These are phyloP conservation scores for Pseudonectria foliicola DNA, from an alignment of 2,329 filamentous ascomycete species.

Conservation along the genomic window DNA sequence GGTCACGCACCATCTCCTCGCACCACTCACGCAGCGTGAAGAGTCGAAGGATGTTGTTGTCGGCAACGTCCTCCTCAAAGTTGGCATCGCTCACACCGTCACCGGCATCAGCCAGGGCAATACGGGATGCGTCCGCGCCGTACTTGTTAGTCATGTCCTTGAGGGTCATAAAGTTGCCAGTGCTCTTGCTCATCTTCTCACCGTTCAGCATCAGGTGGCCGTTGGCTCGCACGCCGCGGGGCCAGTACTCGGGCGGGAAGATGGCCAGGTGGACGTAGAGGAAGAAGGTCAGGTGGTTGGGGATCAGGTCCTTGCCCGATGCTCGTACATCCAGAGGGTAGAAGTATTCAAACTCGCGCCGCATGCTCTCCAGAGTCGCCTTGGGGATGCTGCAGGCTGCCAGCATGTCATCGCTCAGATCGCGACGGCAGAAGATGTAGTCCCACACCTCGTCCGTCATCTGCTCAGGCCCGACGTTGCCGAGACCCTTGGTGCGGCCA, in stretches of 20 bases:
- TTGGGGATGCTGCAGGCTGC: conserved; percentile 63
- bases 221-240: conserved; percentile 76
- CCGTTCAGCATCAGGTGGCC: conserved; percentile 92
- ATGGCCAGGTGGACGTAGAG: conserved; percentile 89
- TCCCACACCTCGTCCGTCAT: conserved; percentile 97
- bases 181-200: conserved; percentile 98
- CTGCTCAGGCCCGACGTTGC: conserved; percentile 70
- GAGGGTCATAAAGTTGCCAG: conserved; percentile 93
- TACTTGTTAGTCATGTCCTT: conserved; percentile 83
- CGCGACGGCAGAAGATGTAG: conserved; percentile 78
- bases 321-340: conserved; percentile 86
- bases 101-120: conserved; percentile 89
- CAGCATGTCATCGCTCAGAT: conserved; percentile 59
- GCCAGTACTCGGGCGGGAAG: conserved; percentile 86
- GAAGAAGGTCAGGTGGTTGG: conserved; percentile 93
- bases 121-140: conserved; percentile 84
- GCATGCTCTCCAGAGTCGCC: conserved; percentile 69
- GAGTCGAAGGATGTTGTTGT: conserved; percentile 81
- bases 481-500: conserved; percentile 62
- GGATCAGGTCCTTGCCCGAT: conserved; percentile 87
- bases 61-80: conserved; percentile 91
- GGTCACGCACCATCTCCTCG: conserved; percentile 71
- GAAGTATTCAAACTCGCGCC: conserved; percentile 92
- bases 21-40: conserved; percentile 83
- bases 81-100: conserved; percentile 94